phyloP scores from a whole-genome alignment of 768 basidiomycete genomes.

The Xerocomellus dryophilus region DNA sequence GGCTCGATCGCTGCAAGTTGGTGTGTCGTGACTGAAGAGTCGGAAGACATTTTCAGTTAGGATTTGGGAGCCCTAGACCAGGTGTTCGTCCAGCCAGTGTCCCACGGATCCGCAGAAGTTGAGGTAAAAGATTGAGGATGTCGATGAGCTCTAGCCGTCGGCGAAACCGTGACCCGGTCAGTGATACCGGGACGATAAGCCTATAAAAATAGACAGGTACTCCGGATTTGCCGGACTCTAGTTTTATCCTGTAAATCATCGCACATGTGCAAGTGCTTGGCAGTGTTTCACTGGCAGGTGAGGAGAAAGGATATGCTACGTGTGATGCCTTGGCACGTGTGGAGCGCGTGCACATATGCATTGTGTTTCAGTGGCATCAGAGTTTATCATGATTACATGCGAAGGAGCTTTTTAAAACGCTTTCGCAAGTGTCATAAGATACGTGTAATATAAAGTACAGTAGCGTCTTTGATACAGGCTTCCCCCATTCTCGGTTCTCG shows the following conservation, averaged over 20 bases:
- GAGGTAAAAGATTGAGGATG: neutral
- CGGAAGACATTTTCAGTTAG: conserved; percentile 14
- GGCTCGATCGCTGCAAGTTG: conserved; percentile 17
- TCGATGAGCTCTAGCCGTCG: too few relatives aligned
- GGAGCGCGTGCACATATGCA: too few relatives aligned
- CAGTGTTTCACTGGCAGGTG: too few relatives aligned
- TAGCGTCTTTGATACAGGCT: neutral
- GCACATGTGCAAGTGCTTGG: too few relatives aligned
- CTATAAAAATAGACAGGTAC: neutral
- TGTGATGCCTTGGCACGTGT: too few relatives aligned
- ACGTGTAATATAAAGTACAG: neutral
- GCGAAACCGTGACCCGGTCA: too few relatives aligned
- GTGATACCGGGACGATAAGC: conserved; percentile 1
- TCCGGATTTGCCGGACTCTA: too few relatives aligned
- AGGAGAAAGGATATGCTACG: too few relatives aligned
- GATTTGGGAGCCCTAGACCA: too few relatives aligned
- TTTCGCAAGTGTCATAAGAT: neutral
- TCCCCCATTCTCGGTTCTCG: neutral
- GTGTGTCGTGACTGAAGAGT: conserved; percentile 9
- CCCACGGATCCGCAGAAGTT: neutral
- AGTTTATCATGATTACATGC: too few relatives aligned
- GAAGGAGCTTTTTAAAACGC: neutral
- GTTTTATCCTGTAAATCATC: neutral
- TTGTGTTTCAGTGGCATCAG: neutral
- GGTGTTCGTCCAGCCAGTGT: neutral